Evolutionary conservation across 805 yeast species (phyloP).

Genomic region (Saturnispora diversa): DNA sequence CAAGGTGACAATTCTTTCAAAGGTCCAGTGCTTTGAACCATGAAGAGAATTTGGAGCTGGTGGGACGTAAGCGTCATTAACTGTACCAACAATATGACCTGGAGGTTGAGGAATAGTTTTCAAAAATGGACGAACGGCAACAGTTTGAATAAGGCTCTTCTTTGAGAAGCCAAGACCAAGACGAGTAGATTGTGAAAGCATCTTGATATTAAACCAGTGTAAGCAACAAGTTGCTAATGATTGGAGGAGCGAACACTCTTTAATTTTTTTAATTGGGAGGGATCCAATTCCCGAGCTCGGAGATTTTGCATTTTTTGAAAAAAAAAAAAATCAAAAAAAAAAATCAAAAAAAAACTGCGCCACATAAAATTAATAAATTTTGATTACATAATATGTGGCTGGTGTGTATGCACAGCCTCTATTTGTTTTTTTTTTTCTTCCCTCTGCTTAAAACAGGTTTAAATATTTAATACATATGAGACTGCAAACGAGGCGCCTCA

Average conservation of each 20-base stretch:
- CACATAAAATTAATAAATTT: too few relatives aligned
- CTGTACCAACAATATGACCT: constrained; percentile 62
- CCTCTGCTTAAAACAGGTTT: neutral
- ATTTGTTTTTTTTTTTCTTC: neutral
- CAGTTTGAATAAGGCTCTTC: constrained; percentile 9
- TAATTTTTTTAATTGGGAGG: neutral
- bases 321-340: neutral
- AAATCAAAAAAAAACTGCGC: neutral
- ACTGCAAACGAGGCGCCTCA: neutral
- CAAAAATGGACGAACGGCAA: constrained; percentile 19
- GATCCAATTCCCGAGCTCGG: constrained; percentile 10
- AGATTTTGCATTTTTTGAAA: constrained; percentile 1
- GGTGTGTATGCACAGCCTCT: neutral
- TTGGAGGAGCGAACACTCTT: too few relatives aligned
- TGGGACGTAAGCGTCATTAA: constrained; percentile 61
- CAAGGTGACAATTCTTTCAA: constrained; percentile 53
- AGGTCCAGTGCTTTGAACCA: constrained; percentile 71
- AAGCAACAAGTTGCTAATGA: constrained; percentile 1
- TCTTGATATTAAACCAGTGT: constrained; percentile 3
- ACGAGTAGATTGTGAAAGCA: constrained; percentile 18
- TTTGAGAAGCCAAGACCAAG: constrained; percentile 21
- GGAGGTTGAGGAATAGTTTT: constrained; percentile 51
- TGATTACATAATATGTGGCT: too few relatives aligned
- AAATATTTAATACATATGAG: too few relatives aligned
- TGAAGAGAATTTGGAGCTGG: constrained; percentile 49